Base-by-base conservation (phyloP, 1,139 yeast species). In the Petasospora fabianii region DNA sequence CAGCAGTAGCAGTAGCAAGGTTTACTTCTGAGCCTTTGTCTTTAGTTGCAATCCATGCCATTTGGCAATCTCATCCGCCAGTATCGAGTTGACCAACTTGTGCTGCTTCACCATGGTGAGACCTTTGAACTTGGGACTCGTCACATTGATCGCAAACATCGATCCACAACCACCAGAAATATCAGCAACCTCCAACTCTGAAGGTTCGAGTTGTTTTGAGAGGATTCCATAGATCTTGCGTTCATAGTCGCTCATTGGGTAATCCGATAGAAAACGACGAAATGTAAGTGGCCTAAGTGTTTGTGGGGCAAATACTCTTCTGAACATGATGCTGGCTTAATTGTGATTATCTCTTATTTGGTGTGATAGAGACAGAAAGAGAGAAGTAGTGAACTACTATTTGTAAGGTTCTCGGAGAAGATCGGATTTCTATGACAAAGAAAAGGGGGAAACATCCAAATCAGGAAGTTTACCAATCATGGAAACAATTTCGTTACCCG, bases 141-240 rank as follows among this genome's bases (percentile, higher is more conserved):
- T 84, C 17, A 94, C 76, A 45, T 74, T 68, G 37, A 92, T 92
- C 33, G 96, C 88, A 65, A 87, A 94, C 97, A 92, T 92, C 4
- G 97, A 88, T 0, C 99, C 99, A 65, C 98, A 94, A 0, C 99
- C 98, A 17, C 88, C 97, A 19, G 94, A 81, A 5, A 90, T 81
- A 59, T 92, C 98, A 49, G 71, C 69, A 9, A 90, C 96, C 35
- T 71, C 70, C 36, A 88, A 65, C 32, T 63, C 65, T 24, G 65
- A 59, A 1, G 97, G 96, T 13, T 64, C 51, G 36, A 88, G 73
- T 40, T 72, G 71, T 15, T 66, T 60, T 15, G 69, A 54, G 35
- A 88, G 68, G 41, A 78, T 77, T 27, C 69, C 64, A 55, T 68
- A 81, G 30, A 88, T 75, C 56, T 80, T 71, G 39, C 65, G 61